Evolutionary conservation across 78 protist species (phyloP), one percentile per base, ranked within the genome.

Genomic region (Chrysochromulina parva): DNA sequence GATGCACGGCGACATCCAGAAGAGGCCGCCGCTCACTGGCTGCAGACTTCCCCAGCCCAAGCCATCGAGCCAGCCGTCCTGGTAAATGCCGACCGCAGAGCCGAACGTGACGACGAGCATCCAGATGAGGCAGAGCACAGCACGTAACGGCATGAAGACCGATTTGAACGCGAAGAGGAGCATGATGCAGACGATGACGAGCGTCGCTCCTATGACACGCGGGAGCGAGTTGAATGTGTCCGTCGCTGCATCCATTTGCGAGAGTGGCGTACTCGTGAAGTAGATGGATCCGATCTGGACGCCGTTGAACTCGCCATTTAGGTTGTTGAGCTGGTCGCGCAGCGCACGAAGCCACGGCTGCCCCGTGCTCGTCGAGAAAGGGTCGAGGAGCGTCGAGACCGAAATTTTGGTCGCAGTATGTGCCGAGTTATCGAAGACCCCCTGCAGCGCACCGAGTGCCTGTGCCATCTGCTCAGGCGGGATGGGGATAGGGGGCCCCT

Each of bases 121-220:
- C 50, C 90, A 9, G 55, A 5, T 48, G 80, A 94, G 78, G 78
- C 90, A 67, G 69, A 90, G 28, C 24, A 94, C 67, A 3, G 89
- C 86, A n/a, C 96, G 92, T 57, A 95, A 52, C 52, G 96, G 96
- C n/a, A 93, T 81, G 54, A 94, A 16, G 38, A 88, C 6, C n/a
- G 94, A 89, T 1, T 84, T 53, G 76, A 95, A 95, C 28, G 85
- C 93, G 57, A 81, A 0, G 85, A 69, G 87, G 53, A 94, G 14
- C 24, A 94, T 13, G 19, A 89, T 62, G 50, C 89, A 14, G 20
- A 94, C 94, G 57, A 93, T 76, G 58, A 65, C 50, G 9, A 52
- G 47, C 80, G 93, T 71, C 28, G 58, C 78, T 73, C 54, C 58
- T 28, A 94, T 60, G 50, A 90, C 22, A 11, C 6, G 65, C 47